Evolutionary conservation across 352 stramenopile genomes (phyloP), one percentile per base, ranked within the genome.

Genomic region (Pythium coloratum): DNA sequence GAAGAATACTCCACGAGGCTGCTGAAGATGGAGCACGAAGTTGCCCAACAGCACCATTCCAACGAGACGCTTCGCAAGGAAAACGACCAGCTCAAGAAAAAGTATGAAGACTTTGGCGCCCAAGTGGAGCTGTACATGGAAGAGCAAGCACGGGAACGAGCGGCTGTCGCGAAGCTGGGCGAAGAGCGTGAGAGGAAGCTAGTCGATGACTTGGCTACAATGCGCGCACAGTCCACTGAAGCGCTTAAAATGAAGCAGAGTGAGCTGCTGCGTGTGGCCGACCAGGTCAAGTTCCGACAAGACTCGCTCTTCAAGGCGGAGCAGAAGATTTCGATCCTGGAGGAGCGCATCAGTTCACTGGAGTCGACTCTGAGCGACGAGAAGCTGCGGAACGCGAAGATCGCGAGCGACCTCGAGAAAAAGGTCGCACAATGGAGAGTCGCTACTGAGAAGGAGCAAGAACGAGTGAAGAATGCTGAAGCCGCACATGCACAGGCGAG

Each of bases 91-190:
- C 59, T 92, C 2, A 79, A 80, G 47, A 76, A 77, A 20, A 84
- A 87, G 56, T 94, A 94, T 50, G 69, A 89, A 60, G 81, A 91
- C 42, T 91, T 94, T 67, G 85, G 83, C 1, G 70, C 72, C 3
- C 82, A 93, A 53, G 83, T 94, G 20, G 84, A 94, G 34, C 55
- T 80, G 20, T 89, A 90, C 50, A 90, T 92, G 78, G 78, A 84
- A 36, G 82, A 91, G n/a, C 85, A 90, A 46, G 68, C 76, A 1
- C 60, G 69, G n/a, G 66, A 72, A 34, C 47, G 44, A 38, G 40
- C 55, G n/a, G 20, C 34, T 14, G 20, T 60, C 1, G 47, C 58
- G 9, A 64, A 63, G 24, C 26, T 67, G 12, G 51, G 30, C 1
- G 63, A 85, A 50, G 78, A 88, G 32, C 83, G 86, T 24, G 66